phyloP scores from a whole-genome alignment of 768 basidiomycete genomes.

The Termitomyces sp. region DNA sequence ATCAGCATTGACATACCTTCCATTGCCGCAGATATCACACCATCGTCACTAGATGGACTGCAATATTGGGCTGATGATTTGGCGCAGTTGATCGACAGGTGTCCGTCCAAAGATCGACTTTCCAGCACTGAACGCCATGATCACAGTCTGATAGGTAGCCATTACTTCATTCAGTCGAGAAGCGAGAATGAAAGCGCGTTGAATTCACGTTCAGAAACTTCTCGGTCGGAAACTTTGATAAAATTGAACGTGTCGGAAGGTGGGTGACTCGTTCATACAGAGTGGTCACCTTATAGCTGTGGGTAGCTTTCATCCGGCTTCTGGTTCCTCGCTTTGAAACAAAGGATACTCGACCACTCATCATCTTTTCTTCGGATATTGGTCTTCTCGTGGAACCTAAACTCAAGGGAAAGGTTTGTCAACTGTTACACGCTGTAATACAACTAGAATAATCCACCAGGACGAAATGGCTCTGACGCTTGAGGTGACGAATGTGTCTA shows the following conservation, averaged over 20 bases:
- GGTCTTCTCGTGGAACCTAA: slow-evolving; percentile 62
- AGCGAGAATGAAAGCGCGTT: slow-evolving; percentile 37
- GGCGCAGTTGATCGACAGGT: slow-evolving; percentile 61
- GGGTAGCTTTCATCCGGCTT: slow-evolving; percentile 35
- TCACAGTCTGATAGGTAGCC: slow-evolving; percentile 72
- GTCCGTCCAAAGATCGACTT: slow-evolving; percentile 21
- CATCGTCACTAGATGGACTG: slow-evolving; percentile 65
- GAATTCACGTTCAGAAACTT: slow-evolving; percentile 19
- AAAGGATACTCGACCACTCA: slow-evolving; percentile 39
- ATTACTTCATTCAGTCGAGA: slow-evolving; percentile 62
- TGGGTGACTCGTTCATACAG: slow-evolving; percentile 16
- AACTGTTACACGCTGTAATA: neutral
- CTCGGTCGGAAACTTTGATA: slow-evolving; percentile 38
- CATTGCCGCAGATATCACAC: slow-evolving; percentile 55
- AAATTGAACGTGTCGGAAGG: slow-evolving; percentile 47
- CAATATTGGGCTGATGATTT: slow-evolving; percentile 89
- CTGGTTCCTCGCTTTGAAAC: slow-evolving; percentile 40
- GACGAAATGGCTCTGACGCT: slow-evolving; percentile 68
- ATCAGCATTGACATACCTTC: slow-evolving; percentile 53
- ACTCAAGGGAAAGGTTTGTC: slow-evolving; percentile 56
- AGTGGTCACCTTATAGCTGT: neutral
- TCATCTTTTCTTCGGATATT: slow-evolving; percentile 56
- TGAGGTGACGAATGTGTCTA: slow-evolving; percentile 53
- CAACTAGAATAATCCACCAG: slow-evolving; percentile 28
- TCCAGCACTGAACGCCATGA: slow-evolving; percentile 39